A percentile compares a stretch with the other conserved stretches of the same genome.
phyloP scores from a whole-genome alignment of 2,329 filamentous ascomycete species.

The Colletotrichum euphorbiae region DNA sequence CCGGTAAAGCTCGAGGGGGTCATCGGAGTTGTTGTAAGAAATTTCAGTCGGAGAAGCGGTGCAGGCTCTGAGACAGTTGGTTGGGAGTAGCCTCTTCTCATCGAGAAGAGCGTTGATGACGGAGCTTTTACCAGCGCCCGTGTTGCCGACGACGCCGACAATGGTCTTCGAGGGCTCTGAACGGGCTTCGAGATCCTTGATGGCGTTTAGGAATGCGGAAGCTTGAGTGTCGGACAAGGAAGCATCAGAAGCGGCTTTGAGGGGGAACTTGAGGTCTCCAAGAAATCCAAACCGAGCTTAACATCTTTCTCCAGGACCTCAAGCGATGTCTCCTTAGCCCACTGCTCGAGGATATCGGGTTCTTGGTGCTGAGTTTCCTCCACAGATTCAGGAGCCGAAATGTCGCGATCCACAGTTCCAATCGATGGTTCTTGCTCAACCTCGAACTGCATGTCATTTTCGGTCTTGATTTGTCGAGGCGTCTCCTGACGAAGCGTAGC shows the following conservation, averaged over 20 bases:
- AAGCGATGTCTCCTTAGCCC: constrained; percentile 15
- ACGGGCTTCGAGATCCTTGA: constrained; percentile 42
- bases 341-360: constrained; percentile 11
- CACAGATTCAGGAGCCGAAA: neutral
- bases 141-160: constrained; percentile 71
- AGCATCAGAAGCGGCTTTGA: neutral
- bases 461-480: neutral
- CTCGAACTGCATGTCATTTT: neutral
- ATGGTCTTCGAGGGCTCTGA: constrained; percentile 51
- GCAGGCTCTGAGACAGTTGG: constrained; percentile 68
- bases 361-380: neutral
- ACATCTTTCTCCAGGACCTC: constrained; percentile 27
- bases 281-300: constrained; percentile 19
- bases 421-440: neutral
- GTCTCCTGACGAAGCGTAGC: neutral
- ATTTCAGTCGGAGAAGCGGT: constrained; percentile 72
- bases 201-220: constrained; percentile 24
- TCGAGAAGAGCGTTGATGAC: constrained; percentile 74
- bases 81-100: constrained; percentile 63
- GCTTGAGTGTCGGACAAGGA: constrained; percentile 14
- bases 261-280: constrained; percentile 20
- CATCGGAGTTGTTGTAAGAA: constrained; percentile 63
- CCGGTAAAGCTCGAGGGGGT: constrained; percentile 55
- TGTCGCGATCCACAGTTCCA: neutral
- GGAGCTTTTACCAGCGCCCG: constrained; percentile 71